Percentiles rank a stretch among this genome's conserved stretches.
Conservation (phyloP, 1,139 yeast genomes). For the Magnusiomyces tetraspermus region DNA sequence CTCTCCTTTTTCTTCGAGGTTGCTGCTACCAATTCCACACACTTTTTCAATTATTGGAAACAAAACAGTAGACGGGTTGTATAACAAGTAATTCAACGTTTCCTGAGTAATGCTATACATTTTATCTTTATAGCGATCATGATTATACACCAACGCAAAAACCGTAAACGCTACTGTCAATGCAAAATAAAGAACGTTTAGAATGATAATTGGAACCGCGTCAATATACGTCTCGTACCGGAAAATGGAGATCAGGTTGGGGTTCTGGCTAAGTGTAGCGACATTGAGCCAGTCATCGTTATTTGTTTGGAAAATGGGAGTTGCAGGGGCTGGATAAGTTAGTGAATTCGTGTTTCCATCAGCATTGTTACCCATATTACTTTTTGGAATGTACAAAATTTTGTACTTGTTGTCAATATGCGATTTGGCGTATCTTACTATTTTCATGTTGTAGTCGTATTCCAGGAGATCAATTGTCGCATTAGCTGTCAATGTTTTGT, state of each 20-base stretch:
- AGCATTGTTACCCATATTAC: no score
- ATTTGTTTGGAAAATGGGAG: slow-evolving; percentile 11
- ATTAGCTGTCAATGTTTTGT: slow-evolving; percentile 6
- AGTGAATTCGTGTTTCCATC: no score
- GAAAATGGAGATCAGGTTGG: slow-evolving; percentile 1
- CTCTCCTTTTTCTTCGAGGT: no score
- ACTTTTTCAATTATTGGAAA: slow-evolving; percentile 12
- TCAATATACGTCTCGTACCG: slow-evolving; percentile 12
- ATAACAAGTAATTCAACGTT: slow-evolving; percentile 11
- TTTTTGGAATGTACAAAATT: no score
- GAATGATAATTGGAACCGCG: slow-evolving; percentile 9
- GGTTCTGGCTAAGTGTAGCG: slow-evolving; percentile 7
- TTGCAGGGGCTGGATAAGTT: no score
- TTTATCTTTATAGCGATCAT: slow-evolving; percentile 8
- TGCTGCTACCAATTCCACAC: no score
- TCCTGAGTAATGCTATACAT: slow-evolving; percentile 11
- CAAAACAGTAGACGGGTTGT: slow-evolving; percentile 11
- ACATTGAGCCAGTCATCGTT: slow-evolving; percentile 7
- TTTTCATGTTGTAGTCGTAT: slow-evolving; percentile 13
- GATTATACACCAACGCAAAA: slow-evolving; percentile 5
- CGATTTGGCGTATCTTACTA: no score
- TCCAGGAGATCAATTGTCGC: slow-evolving; percentile 12
- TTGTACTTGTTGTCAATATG: no score
- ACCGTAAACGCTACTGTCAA: slow-evolving; percentile 3
- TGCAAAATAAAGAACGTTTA: slow-evolving; percentile 8